Base-by-base conservation (phyloP, 192 early-diverging fungal genomes). In the Phycomyces nitens region DNA sequence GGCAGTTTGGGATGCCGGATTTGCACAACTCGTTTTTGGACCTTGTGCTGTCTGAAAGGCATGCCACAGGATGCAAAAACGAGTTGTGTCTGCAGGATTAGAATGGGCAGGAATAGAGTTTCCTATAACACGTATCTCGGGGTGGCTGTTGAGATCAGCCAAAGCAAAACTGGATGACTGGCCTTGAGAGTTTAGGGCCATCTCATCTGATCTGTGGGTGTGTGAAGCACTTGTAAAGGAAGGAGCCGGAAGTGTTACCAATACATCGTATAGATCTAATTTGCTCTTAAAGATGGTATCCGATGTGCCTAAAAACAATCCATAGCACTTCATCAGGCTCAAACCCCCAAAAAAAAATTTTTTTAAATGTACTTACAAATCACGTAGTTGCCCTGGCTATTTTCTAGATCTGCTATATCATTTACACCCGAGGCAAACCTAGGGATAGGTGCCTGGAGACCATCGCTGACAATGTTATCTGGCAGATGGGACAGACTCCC, bases 271-370 rank as follows among this genome's bases (percentile, higher is more conserved):
- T 1, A 83, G 64, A 26, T 76, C 61, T 20, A 47, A 62, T 60
- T 83, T 83, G 15, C 65, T 63, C 21, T 77, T 39, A 54, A 83
- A 77, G 20, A 83, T 71, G 10, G 66, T 70, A 59, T 83, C 82
- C 12, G 79, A 74, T 27, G 82, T 83, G 27, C 80, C 80, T 82
- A 54, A 22, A 56, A 23, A n/a, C n/a, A 43, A 41, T 16, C 50
- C 9, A n/a, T 29, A 24, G 44, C 12, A 47, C 44, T 7, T 42
- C 22, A 62, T 12, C 9, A 23, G 15, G 23, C n/a, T 27, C n/a
- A n/a, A n/a, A n/a, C n/a, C n/a, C n/a, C n/a, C n/a, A n/a, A n/a
- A n/a, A n/a, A n/a, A n/a, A n/a, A n/a, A n/a, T n/a, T n/a, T n/a
- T n/a, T n/a, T n/a, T n/a, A n/a, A n/a, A n/a, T 20, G 14, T 34